Base-by-base conservation (phyloP, 2,329 filamentous ascomycete species). In the Claviceps sp. region DNA sequence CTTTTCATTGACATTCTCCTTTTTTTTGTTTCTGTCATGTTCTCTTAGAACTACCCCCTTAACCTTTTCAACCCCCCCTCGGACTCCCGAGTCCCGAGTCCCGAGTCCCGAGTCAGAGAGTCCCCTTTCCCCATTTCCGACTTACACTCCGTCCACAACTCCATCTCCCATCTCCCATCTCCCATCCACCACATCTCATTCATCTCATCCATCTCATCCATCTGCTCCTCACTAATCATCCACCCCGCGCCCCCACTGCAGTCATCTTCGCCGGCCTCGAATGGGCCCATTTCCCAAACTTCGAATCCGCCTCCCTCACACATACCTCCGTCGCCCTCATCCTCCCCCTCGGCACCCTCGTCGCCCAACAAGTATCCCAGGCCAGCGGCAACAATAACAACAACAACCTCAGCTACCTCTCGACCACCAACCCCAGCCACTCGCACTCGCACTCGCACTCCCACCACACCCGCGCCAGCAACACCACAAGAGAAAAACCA, bases 211-310 rank as follows among this genome's bases (percentile, higher is more conserved):
- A 24, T 43, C 11, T 43, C 18, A 43, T 22, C 22, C 43, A 8
- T 30, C 22, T n/a, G 16, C 5, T 41, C 6, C 22, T 7, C 34
- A 7, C 48, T 50, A 48, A 54, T 22, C 20, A 11, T 16, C 5
- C 18, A 7, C 6, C 3, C 9, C 5, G 4, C 20, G 6, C 22
- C 42, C 3, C 22, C 13, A 5, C 42, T 22, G 2, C 24, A 79
- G 76, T 72, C 52, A 58, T 79, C 52, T 79, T 80, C 55, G 68
- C 74, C 1, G 68, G 65, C 4, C 62, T 80, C 2, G 69, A 77
- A 57, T 73, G 71, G 58, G 64, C 61, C 24, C 56, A 62, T 11
- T 69, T 68, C 11, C 56, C 61, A 4, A 67, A 67, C 52, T 77
- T 79, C 56, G 75, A 79, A 55, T 60, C 73, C 18, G 74, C 67